Evolutionary conservation across 345 rosid genomes (phyloP).

Genomic region (Pugionium cornutum): DNA sequence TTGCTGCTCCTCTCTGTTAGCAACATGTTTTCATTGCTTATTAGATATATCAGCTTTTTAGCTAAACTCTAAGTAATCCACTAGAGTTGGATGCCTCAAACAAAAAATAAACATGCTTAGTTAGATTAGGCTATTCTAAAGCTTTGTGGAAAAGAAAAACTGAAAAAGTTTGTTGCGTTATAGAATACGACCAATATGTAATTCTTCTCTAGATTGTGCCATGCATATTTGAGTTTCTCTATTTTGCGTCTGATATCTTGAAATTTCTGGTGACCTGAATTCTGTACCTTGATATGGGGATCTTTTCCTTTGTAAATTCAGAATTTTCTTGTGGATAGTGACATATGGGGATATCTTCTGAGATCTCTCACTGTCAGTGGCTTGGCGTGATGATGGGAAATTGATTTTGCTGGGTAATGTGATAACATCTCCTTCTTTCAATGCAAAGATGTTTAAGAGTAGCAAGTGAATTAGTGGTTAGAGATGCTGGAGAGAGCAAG

Average conservation of each 20-base stretch:
- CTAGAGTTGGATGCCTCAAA: too few species aligned
- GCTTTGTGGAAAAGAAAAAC: not conserved
- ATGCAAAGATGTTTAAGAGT: constrained; percentile 6
- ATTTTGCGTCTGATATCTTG: not conserved
- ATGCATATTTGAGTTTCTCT: not conserved
- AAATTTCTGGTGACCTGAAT: too few species aligned
- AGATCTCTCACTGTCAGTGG: constrained; percentile 5
- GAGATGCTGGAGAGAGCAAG: not conserved
- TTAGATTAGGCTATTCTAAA: not conserved
- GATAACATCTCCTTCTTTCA: constrained; percentile 1
- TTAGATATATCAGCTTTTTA: not conserved
- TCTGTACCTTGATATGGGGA: too few species aligned
- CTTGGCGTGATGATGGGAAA: constrained; percentile 4
- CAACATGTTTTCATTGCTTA: constrained; percentile 1
- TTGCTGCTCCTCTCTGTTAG: not conserved
- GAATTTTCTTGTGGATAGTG: not conserved
- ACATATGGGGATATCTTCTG: constrained; percentile 5
- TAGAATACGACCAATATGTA: not conserved
- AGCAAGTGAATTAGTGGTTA: not conserved
- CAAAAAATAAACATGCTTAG: not conserved
- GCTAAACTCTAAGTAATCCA: too few species aligned
- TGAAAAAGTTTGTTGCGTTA: not conserved
- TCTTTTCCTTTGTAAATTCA: too few species aligned
- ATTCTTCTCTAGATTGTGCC: constrained; percentile 12
- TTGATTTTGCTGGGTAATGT: not conserved